Base-by-base conservation (phyloP, 2,329 filamentous ascomycete species). In the Arthroderma sp. region DNA sequence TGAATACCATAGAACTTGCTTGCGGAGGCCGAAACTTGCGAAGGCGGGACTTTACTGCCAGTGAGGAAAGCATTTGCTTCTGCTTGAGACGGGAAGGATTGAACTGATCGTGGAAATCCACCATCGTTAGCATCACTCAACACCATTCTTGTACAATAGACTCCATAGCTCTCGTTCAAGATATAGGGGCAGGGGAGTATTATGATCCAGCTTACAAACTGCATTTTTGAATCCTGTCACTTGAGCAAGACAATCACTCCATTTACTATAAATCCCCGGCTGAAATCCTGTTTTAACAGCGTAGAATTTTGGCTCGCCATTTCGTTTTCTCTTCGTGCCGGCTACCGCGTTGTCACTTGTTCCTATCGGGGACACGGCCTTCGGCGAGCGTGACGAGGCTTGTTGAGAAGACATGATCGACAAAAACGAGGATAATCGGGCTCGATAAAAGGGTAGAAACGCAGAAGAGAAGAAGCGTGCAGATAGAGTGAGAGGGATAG, bases 31-130 rank as follows among this genome's bases (percentile, higher is more conserved):
- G n/a, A 55, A 15, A 64, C 52, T 36, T 53, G 57, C 9, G 51
- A 50, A 10, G 54, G 44, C 10, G 60, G 59, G 5, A 61, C 61
- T 46, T 73, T 72, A 52, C 72, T 73, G 39, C 84, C 83, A 1
- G 73, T 77, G 28, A 85, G 71, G 58, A 85, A 95, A 1, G 77
- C 78, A 55, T 83, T 75, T n/a, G 89, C 89, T 48, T 94, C 86
- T 50, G 80, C 74, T 47, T 73, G 68, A 0, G 74, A 78, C 6
- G 72, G 66, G 58, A 94, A 95, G 1, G 83, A 85, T 66, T 91
- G 89, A 69, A 83, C 85, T 91, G 49, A 28, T 36, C 15, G 43
- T n/a, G 10, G 22, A 34, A 40, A n/a, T n/a, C 31, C 22, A 4
- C 6, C 11, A 34, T 2, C 32, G 8, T 45, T 37, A 40, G 40